Evolutionary conservation across 2,329 filamentous ascomycete species (phyloP), one percentile per base, ranked within the genome.

Genomic region (Aureobasidium mangrovei): DNA sequence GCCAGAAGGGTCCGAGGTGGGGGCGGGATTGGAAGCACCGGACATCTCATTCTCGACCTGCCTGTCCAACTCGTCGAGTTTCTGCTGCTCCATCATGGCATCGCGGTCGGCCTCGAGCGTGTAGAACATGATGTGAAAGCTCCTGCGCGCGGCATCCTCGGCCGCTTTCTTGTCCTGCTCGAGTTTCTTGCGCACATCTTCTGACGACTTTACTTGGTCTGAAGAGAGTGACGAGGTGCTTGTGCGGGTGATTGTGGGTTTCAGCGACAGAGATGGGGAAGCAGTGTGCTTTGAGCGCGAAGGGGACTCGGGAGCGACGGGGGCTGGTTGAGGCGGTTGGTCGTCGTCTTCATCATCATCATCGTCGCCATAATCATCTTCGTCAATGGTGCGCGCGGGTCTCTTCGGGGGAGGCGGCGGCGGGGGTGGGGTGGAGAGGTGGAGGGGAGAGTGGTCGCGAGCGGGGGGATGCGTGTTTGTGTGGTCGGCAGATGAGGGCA

Each of bases 61-160:
- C 67, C 94, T 86, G 69, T 98, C 93, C 1, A 94, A 90, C 69
- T 97, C 93, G 66, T 98, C 93, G 28, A 98, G 79, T 69, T 91
- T 89, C 69, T 97, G 90, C 70, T 98, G 93, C 69, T 98, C 93
- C 55, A 97, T 73, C 93, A 98, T 97, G 46, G 93, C 93, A 63
- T 91, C 89, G 54, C 88, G 82, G 67, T 98, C 93, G 67, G 91
- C 93, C 70, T 98, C 93, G 32, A 97, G 77, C 1, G 93, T 96
- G 69, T 95, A 91, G 70, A 97, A 95, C 60, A 95, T 79, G 7
- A 89, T 94, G 66, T 95, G 86, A 70, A 96, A 97, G 71, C 86
- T 93, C 63, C 83, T 82, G 72, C 90, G 90, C 41, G 89, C 93
- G 48, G 87, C 85, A 65, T 95, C 89, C 65, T 95, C 91, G 45